These are phyloP conservation scores for Colletotrichum tropicale DNA, from an alignment of 2,329 filamentous ascomycete genomes.

Conservation along the genomic window DNA sequence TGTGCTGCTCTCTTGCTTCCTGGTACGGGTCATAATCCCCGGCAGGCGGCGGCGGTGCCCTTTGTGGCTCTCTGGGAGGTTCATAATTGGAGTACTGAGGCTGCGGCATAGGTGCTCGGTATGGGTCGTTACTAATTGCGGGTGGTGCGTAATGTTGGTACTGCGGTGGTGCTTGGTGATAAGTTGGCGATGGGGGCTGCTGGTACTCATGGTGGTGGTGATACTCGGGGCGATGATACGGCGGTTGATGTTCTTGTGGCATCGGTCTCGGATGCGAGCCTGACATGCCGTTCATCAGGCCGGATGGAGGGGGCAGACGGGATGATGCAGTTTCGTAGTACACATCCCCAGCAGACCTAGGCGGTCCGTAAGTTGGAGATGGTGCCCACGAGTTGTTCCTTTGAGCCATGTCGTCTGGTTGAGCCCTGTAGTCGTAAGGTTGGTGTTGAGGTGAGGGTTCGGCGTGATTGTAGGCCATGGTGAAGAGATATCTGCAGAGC, in stretches of 20 bases:
- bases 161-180: slow-evolving; percentile 22
- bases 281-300: slow-evolving; percentile 24
- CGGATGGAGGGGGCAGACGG: slow-evolving; percentile 29
- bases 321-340: slow-evolving; percentile 27
- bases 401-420: slow-evolving; percentile 39
- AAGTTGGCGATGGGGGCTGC: slow-evolving; percentile 24
- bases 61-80: background rate
- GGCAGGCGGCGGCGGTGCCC: background rate
- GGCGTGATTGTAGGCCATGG: slow-evolving; percentile 36
- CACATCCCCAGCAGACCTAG: slow-evolving; percentile 24
- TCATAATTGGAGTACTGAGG: background rate
- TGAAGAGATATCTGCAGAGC: background rate
- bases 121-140: background rate
- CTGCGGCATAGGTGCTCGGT: background rate
- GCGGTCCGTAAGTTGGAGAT: slow-evolving; percentile 28
- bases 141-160: slow-evolving; percentile 20
- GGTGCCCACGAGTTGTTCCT: slow-evolving; percentile 33
- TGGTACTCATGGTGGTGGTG: slow-evolving; percentile 24
- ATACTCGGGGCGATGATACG: slow-evolving; percentile 22
- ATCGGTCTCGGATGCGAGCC: slow-evolving; percentile 8
- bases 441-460: slow-evolving; percentile 28
- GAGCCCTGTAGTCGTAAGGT: slow-evolving; percentile 27
- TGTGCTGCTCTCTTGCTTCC: slow-evolving; percentile 8
- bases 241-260: background rate
- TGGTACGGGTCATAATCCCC: background rate